phyloP scores from a whole-genome alignment of 139 green algal species.

The Asterochloris erici region DNA sequence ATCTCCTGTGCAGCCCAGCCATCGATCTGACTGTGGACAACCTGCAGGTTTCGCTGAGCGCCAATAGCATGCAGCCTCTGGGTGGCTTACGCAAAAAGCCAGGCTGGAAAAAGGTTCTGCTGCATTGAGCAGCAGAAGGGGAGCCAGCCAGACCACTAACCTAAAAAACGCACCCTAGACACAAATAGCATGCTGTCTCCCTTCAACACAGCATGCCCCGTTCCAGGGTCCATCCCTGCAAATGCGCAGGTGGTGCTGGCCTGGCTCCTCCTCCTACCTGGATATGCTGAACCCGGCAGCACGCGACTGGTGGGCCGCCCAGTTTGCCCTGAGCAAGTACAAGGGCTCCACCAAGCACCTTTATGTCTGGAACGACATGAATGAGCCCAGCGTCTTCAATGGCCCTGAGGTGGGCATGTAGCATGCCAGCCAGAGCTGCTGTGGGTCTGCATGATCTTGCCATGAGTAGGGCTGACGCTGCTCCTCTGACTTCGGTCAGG shows the following conservation, averaged over 20 bases:
- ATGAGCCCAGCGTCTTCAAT: conserved; percentile 99
- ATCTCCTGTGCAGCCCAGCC: too few species aligned
- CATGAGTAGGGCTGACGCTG: too few species aligned
- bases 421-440: neutral
- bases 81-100: too few species aligned
- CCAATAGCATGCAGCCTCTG: too few species aligned
- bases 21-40: too few species aligned
- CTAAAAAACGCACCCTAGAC: neutral
- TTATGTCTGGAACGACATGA: conserved; percentile 99
- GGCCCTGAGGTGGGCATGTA: conserved; percentile 79
- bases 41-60: too few species aligned
- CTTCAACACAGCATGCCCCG: neutral
- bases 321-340: conserved; percentile 85
- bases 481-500: too few species aligned
- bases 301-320: conserved; percentile 87
- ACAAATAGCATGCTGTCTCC: neutral
- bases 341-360: conserved; percentile 79
- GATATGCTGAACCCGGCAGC: conserved; percentile 84
- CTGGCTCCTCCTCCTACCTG: conserved; percentile 88
- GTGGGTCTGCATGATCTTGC: neutral
- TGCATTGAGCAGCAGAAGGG: too few species aligned
- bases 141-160: neutral
- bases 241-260: conserved; percentile 92
- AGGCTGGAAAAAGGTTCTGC: too few species aligned
- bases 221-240: neutral